Evolutionary conservation across 441 rosid species (phyloP).

Genomic region (Pelargonium myrrhifolium): DNA sequence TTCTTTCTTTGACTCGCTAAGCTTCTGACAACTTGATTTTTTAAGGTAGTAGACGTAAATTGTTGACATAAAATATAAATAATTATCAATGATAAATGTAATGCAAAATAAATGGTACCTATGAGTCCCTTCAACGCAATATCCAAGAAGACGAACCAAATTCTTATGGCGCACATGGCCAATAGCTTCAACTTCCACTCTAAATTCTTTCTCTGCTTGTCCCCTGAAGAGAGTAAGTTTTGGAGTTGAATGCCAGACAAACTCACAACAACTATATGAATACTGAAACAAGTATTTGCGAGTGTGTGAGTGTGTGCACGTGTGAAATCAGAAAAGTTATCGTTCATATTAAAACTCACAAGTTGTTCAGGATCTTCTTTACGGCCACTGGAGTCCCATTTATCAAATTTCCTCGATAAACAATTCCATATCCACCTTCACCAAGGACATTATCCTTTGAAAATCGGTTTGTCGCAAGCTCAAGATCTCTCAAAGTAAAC

Average conservation of each 20-base stretch:
- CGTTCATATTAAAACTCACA: conserved; percentile 42
- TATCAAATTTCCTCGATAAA: conserved; percentile 62
- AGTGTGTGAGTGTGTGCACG: too few relatives aligned
- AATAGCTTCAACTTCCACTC: conserved; percentile 90
- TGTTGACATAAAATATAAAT: too few relatives aligned
- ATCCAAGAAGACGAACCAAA: conserved; percentile 93
- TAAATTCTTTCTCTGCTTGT: conserved; percentile 95
- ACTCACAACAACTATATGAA: neutral
- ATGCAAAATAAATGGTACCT: conserved; percentile 36
- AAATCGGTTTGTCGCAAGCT: conserved; percentile 75
- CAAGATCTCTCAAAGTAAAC: conserved; percentile 94
- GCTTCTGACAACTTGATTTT: too few relatives aligned
- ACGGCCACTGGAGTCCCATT: conserved; percentile 83
- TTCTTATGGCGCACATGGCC: conserved; percentile 98
- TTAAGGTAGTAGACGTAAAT: too few relatives aligned
- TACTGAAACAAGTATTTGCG: too few relatives aligned
- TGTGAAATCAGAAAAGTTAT: neutral
- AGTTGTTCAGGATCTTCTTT: conserved; percentile 74
- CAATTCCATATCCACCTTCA: conserved; percentile 95
- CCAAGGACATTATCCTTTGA: conserved; percentile 83
- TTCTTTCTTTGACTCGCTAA: too few relatives aligned
- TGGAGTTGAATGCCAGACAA: neutral
- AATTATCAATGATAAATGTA: neutral
- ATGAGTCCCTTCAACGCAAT: conserved; percentile 89
- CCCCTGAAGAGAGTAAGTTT: conserved; percentile 40